Percentiles rank a stretch among this genome's conserved stretches.
phyloP scores from a whole-genome alignment of 768 basidiomycete genomes.

The Trametes cubensis region DNA sequence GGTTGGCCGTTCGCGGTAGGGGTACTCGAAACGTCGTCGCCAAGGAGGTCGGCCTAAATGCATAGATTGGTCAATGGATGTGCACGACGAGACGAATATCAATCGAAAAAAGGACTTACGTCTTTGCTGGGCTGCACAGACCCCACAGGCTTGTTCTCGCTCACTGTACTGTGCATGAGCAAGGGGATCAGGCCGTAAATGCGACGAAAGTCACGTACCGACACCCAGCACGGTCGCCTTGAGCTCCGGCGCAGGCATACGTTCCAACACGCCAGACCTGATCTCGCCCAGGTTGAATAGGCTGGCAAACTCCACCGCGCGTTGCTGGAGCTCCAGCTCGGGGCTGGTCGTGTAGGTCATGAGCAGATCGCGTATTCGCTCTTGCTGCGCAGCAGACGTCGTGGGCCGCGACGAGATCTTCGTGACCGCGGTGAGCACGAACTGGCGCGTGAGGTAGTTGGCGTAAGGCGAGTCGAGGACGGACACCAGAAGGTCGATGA shows the following conservation, averaged over 20 bases:
- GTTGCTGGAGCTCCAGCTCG: conserved; percentile 93
- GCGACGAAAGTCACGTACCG: conserved; percentile 50
- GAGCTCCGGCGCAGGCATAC: conserved; percentile 98
- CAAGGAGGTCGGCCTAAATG: conserved; percentile 70
- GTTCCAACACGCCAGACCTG: conserved; percentile 84
- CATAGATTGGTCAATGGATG: neutral
- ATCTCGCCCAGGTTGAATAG: conserved; percentile 79
- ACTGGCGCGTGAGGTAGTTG: conserved; percentile 89
- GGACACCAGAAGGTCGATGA: conserved; percentile 84
- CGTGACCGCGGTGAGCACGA: conserved; percentile 84
- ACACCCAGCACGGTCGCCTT: conserved; percentile 96
- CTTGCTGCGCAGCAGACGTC: conserved; percentile 66
- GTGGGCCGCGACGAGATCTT: conserved; percentile 86
- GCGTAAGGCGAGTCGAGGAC: conserved; percentile 93
- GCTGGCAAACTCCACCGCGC: conserved; percentile 92
- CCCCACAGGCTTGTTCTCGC: conserved; percentile 95
- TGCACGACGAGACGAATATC: conserved; percentile 4
- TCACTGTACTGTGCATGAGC: conserved; percentile 55
- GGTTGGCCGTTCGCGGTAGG: conserved; percentile 44
- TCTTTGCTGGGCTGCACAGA: conserved; percentile 81
- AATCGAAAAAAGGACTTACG: conserved; percentile 40
- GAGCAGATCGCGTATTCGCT: conserved; percentile 77
- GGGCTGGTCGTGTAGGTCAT: conserved; percentile 84
- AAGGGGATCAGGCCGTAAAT: neutral
- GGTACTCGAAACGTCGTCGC: conserved; percentile 63